Conservation (phyloP, 2,329 filamentous ascomycete species). For the Orbilia ellipsospora region DNA sequence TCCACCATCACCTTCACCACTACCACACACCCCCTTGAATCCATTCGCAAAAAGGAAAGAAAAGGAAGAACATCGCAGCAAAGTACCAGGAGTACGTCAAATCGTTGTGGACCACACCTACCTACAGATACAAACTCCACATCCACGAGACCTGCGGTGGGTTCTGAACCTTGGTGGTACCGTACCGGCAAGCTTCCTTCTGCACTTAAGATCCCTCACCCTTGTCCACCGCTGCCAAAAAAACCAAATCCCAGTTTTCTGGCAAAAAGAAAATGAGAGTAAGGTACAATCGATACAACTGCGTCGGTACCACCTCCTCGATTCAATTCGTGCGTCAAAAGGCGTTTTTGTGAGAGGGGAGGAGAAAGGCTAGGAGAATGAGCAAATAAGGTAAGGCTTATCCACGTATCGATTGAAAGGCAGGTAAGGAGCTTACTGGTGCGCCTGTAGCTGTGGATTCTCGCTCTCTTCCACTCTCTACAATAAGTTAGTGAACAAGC, state of each 20-base stretch:
- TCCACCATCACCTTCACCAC: too few relatives aligned
- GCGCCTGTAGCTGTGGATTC: background rate
- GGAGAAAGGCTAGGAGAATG: constrained; percentile 17
- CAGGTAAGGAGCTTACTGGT: background rate
- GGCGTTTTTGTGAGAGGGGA: constrained; percentile 11
- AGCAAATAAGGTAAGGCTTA: constrained; percentile 45
- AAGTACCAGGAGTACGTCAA: constrained; percentile 39
- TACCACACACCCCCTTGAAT: constrained; percentile 39
- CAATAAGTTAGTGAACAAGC: constrained; percentile 48
- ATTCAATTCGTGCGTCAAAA: constrained; percentile 42
- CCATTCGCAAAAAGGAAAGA: constrained; percentile 20
- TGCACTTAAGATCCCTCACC: constrained; percentile 11
- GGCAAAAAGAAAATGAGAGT: constrained; percentile 23
- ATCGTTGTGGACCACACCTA: constrained; percentile 54
- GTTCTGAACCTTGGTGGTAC: background rate
- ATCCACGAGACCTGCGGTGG: constrained; percentile 51
- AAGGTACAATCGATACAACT: constrained; percentile 55
- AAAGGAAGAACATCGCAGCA: constrained; percentile 1
- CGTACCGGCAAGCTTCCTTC: constrained; percentile 13
- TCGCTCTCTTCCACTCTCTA: constrained; percentile 21
- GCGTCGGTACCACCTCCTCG: constrained; percentile 54
- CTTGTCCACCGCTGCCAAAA: constrained; percentile 29
- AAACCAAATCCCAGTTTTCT: constrained; percentile 40
- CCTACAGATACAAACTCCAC: constrained; percentile 31
- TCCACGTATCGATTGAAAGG: constrained; percentile 22